A percentile compares a stretch with the other conserved stretches of the same genome.
These are phyloP conservation scores for Jamesozyma gamospora DNA, from an alignment of 805 yeast species.

Conservation along the genomic window DNA sequence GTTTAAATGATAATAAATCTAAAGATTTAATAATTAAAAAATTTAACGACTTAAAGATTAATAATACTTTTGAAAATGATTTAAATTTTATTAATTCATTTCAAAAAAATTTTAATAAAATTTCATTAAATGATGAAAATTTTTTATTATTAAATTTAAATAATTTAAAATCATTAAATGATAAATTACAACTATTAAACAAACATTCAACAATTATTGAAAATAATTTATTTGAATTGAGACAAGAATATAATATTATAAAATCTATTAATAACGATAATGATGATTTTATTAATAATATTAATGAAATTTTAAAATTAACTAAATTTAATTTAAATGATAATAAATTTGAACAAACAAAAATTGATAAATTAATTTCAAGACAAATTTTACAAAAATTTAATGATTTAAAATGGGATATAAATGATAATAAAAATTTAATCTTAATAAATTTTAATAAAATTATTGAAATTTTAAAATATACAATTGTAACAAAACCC, in stretches of 20 bases:
- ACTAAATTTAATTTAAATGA: neutral
- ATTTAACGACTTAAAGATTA: slow-evolving; percentile 1
- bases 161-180: neutral
- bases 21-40: neutral
- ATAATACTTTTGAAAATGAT: slow-evolving; percentile 1
- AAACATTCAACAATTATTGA: slow-evolving; percentile 1
- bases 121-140: too few relatives aligned
- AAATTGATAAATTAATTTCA: slow-evolving; percentile 13
- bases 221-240: neutral
- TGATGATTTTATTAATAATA: slow-evolving; percentile 1
- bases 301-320: slow-evolving; percentile 9
- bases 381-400: slow-evolving; percentile 7
- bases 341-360: slow-evolving; percentile 5
- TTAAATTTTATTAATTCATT: neutral
- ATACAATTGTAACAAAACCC: slow-evolving; percentile 12
- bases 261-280: neutral
- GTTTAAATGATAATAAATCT: neutral
- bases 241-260: neutral
- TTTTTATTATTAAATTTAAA: neutral
- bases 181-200: neutral
- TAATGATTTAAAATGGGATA: slow-evolving; percentile 4
- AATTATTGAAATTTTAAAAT: slow-evolving; percentile 11
- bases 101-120: neutral
- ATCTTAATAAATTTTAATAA: slow-evolving; percentile 4
- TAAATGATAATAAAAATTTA: slow-evolving; percentile 4